Percentiles rank a stretch among this genome's conserved stretches.
These are phyloP conservation scores for Cokeromyces recurvatus DNA, from an alignment of 371 early-diverging fungal species.

Conservation along the genomic window DNA sequence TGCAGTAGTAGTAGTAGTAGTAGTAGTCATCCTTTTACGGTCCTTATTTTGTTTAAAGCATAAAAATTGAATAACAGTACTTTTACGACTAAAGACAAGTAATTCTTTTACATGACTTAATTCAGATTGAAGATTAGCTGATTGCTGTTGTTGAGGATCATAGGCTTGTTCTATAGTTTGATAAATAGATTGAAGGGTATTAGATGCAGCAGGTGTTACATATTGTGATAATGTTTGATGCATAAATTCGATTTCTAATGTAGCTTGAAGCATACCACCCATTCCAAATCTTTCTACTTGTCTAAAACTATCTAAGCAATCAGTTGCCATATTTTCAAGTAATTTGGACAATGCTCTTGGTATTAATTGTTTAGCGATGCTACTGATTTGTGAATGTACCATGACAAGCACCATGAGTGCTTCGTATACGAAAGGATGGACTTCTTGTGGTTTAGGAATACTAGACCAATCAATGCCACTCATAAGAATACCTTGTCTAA, in stretches of 20 bases:
- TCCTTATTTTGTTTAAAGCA: conserved; percentile 66
- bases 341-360: conserved; percentile 71
- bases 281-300: conserved; percentile 80
- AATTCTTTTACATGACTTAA: conserved; percentile 60
- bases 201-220: conserved; percentile 56
- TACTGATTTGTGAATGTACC: conserved; percentile 86
- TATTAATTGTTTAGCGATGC: conserved; percentile 70
- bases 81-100: conserved; percentile 59
- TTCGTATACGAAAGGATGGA: conserved; percentile 86
- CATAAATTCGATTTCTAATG: conserved; percentile 82
- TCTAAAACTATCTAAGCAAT: conserved; percentile 73
- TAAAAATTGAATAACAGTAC: conserved; percentile 71
- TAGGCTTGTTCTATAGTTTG: conserved; percentile 64
- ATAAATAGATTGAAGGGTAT: conserved; percentile 64
- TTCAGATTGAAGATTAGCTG: conserved; percentile 53
- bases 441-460: conserved; percentile 70
- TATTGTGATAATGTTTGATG: conserved; percentile 73
- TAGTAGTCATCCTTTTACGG: conserved; percentile 15
- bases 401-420: conserved; percentile 83
- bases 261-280: conserved; percentile 90
- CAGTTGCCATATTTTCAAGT: conserved; percentile 66
- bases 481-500: conserved; percentile 74
- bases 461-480: conserved; percentile 86
- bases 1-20: too few relatives aligned
- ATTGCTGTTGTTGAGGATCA: conserved; percentile 50